Evolutionary conservation across 164 flowering plant species (phyloP), one percentile per base, ranked within the genome.

Genomic region (Kalanchoe fedtschenkoi): DNA sequence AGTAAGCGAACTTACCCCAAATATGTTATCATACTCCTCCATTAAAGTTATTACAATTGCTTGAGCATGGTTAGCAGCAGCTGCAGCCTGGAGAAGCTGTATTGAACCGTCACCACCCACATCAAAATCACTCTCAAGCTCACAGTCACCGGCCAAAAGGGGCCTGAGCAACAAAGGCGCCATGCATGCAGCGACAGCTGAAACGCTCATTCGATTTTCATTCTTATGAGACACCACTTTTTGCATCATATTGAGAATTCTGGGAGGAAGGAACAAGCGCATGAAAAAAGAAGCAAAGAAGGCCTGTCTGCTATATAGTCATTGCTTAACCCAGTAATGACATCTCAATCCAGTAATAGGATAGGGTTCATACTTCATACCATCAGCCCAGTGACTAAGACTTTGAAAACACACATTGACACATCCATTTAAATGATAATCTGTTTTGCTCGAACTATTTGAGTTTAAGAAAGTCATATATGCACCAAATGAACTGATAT

Each of bases 131-230:
- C 77, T 70, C 56, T 80, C 91, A 62, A 86, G 76, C 34, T 89
- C 93, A 73, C 97, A 91, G 19, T 95, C 99, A 60, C 99, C 97
- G 15, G 91, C 88, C 64, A 95, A 68, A 72, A 95, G 96, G 32
- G 99, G 96, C 33, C 99, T 91, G 61, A 95, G 88, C 73, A 95
- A 95, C 72, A 95, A 77, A 43, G 99, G 99, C 28, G 99, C 96
- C 99, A 95, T 95, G 78, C 99, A 95, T 64, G 99, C 99, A 60
- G 99, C 96, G 58, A 95, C 96, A 64, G 99, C 97, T 17, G 96
- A 83, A 61, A 78, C 59, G 75, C 90, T 87, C 99, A 95, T 95
- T 72, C 88, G 73, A 69, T 91, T 95, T 72, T 59, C 85, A 74
- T 81, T 71, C 75, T 84, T 86, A 70, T 86, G 76, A 57, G 91